A percentile compares a stretch with the other conserved stretches of the same genome.
phyloP scores from a whole-genome alignment of 2,329 filamentous ascomycete species.

The Orbilia blumenaviensis region DNA sequence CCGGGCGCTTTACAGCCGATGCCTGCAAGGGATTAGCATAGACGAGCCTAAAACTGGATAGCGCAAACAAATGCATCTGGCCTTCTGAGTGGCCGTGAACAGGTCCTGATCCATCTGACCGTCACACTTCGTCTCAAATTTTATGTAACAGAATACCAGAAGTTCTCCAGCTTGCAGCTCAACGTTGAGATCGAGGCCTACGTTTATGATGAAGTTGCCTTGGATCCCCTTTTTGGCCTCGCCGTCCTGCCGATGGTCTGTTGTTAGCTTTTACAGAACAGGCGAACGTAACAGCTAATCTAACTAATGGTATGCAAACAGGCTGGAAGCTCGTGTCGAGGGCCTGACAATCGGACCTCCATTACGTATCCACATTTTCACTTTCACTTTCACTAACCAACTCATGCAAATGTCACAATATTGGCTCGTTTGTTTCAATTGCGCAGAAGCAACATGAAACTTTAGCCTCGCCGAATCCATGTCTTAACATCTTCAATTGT shows the following conservation, averaged over 20 bases:
- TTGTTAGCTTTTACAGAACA: background rate
- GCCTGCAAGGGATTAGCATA: constrained; percentile 43
- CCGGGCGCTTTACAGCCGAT: constrained; percentile 48
- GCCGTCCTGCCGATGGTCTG: constrained; percentile 29
- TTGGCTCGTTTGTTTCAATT: constrained; percentile 19
- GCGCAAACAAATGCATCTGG: background rate
- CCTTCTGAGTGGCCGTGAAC: background rate
- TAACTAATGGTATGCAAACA: background rate
- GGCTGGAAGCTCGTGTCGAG: constrained; percentile 30
- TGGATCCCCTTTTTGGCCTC: constrained; percentile 5
- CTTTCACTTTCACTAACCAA: background rate
- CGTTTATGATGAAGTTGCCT: background rate
- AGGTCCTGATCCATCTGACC: constrained; percentile 11
- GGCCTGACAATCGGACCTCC: background rate
- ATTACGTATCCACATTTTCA: constrained; percentile 17
- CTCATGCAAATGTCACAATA: background rate
- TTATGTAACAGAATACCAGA: constrained; percentile 43
- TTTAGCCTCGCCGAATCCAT: constrained; percentile 48
- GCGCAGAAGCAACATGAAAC: constrained; percentile 30
- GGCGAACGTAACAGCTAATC: no score
- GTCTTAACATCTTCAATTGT: constrained; percentile 40
- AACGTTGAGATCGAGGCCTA: constrained; percentile 6
- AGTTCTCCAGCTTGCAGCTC: constrained; percentile 18
- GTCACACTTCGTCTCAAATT: constrained; percentile 44
- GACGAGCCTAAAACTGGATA: constrained; percentile 25